phyloP scores from a whole-genome alignment of 441 rosid species.

The Pelargonium fulgidum region DNA sequence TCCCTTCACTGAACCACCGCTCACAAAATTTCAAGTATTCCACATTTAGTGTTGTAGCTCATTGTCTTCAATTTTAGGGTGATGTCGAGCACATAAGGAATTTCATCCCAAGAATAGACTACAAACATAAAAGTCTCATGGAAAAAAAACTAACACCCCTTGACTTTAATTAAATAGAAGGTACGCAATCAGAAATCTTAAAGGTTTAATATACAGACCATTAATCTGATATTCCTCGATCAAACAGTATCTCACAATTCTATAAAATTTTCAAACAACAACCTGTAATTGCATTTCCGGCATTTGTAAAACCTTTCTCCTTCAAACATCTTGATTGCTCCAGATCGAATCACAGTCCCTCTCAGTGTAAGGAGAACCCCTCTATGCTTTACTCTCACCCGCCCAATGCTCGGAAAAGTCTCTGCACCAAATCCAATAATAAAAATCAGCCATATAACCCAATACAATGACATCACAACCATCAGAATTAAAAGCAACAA shows the following conservation, averaged over 20 bases:
- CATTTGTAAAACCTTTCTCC: conserved; percentile 82
- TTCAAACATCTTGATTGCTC: conserved; percentile 86
- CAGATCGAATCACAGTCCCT: conserved; percentile 88
- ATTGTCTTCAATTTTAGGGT: neutral
- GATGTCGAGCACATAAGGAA: neutral
- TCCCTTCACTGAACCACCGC: too few relatives aligned
- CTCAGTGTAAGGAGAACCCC: conserved; percentile 75
- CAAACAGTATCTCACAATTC: neutral
- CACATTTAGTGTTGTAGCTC: too few relatives aligned
- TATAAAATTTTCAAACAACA: neutral
- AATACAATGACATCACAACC: conserved; percentile 5
- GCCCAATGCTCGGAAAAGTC: conserved; percentile 84
- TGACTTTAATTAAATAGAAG: neutral
- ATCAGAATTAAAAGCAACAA: neutral
- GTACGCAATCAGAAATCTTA: neutral
- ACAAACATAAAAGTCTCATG: neutral
- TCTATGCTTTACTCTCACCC: conserved; percentile 78
- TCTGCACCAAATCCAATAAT: conserved; percentile 34
- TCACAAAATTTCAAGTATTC: too few relatives aligned
- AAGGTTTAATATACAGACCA: too few relatives aligned
- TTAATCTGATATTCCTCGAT: neutral
- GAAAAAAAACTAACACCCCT: neutral
- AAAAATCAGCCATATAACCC: conserved; percentile 12
- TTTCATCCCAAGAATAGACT: too few relatives aligned
- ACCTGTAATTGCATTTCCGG: conserved; percentile 77